Base-by-base conservation (phyloP, 441 rosid species). In the Gossypium gossypioides region DNA sequence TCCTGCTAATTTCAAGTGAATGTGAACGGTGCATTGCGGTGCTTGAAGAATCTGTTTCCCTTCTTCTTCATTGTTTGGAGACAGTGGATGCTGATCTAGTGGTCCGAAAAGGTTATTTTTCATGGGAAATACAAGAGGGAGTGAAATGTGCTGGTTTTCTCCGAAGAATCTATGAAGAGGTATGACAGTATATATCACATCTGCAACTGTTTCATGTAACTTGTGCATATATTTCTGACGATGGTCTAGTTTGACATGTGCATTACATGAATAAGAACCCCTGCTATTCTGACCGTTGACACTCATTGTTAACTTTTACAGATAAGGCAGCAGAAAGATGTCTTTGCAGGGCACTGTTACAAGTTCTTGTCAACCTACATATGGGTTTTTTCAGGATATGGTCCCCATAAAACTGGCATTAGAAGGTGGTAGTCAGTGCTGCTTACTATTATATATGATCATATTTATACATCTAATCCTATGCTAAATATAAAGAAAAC, bases 101-200 rank as follows among this genome's bases (percentile, higher is more conserved):
- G 63, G 73, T 73, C 60, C 75, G 69, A 65, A 85, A 78, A 74
- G 78, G 89, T 21, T 69, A 48, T 71, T 84, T 83, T 76, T 79
- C 84, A 22, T 83, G 86, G 92, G 81, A 82, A 72, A 82, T 83
- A 61, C 78, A 80, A 80, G 97, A 87, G 79, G 89, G 88, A 48
- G 85, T 86, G 63, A 85, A 82, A 80, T 89, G 97, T 66, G 98
- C 98, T 32, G 76, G 84, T 80, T 87, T 81, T 74, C 86, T 91
- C n/a, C 87, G 97, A 70, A 91, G 99, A 81, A 89, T 92, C 73
- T 92, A 91, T 56, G 97, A 95, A 86, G 99, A 95, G 98, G 99
- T 95, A 46, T 61, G 15, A 46, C 12, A 16, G 54, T 50, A 32
- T 29, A 15, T 64, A 25, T 32, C 58, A 72, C 50, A 16, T 7